Conservation (phyloP, 805 yeast species). For the Candida ipomoeae region DNA sequence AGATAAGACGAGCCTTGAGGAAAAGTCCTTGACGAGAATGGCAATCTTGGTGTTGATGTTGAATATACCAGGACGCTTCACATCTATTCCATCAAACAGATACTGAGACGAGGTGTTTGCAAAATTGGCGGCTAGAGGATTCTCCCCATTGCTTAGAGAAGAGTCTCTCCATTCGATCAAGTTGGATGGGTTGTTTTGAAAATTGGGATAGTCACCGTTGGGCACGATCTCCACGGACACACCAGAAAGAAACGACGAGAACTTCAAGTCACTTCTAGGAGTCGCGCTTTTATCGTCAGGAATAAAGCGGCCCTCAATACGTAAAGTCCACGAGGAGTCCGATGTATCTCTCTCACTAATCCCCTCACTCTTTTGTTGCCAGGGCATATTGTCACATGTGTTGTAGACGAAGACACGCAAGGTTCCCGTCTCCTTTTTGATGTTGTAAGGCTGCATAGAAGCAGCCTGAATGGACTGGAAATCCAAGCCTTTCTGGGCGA, state of each 20-base stretch:
- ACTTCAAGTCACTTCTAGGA: conserved; percentile 12
- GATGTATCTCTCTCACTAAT: conserved; percentile 9
- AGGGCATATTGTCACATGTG: conserved; percentile 80
- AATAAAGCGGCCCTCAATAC: conserved; percentile 81
- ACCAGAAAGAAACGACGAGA: conserved; percentile 65
- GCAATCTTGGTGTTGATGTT: conserved; percentile 63
- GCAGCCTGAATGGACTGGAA: conserved; percentile 61
- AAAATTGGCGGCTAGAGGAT: conserved; percentile 18
- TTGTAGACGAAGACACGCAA: conserved; percentile 81
- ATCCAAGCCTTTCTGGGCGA: conserved; percentile 80
- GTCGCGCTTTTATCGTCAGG: conserved; percentile 19
- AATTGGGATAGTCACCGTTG: conserved; percentile 35
- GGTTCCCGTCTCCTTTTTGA: conserved; percentile 47
- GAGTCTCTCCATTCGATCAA: conserved; percentile 91
- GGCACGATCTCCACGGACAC: conserved; percentile 71
- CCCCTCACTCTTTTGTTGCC: conserved; percentile 49
- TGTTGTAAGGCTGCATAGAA: conserved; percentile 35
- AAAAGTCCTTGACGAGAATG: conserved; percentile 67
- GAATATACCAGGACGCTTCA: conserved; percentile 68
- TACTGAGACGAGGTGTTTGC: conserved; percentile 18
- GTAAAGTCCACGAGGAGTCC: conserved; percentile 73
- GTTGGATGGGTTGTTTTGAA: conserved; percentile 30
- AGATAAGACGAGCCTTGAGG: conserved; percentile 61
- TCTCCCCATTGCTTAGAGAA: conserved; percentile 18
- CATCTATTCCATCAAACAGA: conserved; percentile 81